These are phyloP conservation scores for Oryza coarctata DNA, from an alignment of 176 grass and related monocot species.

Conservation along the genomic window DNA sequence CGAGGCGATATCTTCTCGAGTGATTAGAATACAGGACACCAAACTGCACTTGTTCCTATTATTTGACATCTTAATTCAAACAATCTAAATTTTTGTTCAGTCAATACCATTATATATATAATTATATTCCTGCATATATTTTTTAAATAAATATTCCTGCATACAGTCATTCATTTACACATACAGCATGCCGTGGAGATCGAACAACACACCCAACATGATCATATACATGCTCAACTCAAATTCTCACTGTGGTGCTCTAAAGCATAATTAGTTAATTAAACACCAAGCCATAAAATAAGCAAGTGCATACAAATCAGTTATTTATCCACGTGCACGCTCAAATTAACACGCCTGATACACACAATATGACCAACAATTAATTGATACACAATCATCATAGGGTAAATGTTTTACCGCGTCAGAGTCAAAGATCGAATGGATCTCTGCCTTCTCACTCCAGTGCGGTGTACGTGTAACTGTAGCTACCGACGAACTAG, in stretches of 20 bases:
- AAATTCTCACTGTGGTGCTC: too few relatives aligned
- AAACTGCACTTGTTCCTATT: too few relatives aligned
- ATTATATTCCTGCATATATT: too few relatives aligned
- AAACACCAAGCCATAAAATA: neutral
- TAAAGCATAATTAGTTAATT: neutral
- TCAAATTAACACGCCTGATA: neutral
- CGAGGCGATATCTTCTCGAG: too few relatives aligned
- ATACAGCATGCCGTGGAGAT: neutral
- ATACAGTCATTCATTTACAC: neutral
- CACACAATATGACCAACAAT: neutral
- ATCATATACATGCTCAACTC: neutral
- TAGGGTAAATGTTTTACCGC: neutral
- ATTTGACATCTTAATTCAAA: too few relatives aligned
- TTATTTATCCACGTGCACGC: neutral
- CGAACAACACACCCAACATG: neutral
- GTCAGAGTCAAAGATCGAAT: slow-evolving; percentile 21
- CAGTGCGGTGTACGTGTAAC: neutral
- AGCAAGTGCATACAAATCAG: neutral
- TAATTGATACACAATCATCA: neutral
- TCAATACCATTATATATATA: too few relatives aligned
- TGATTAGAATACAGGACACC: too few relatives aligned
- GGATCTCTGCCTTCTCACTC: neutral
- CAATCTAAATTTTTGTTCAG: too few relatives aligned
- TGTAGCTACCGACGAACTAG: neutral
- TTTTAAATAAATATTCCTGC: too few relatives aligned